These are phyloP conservation scores for Pythium folliculosum DNA, from an alignment of 352 stramenopile species.

Conservation along the genomic window DNA sequence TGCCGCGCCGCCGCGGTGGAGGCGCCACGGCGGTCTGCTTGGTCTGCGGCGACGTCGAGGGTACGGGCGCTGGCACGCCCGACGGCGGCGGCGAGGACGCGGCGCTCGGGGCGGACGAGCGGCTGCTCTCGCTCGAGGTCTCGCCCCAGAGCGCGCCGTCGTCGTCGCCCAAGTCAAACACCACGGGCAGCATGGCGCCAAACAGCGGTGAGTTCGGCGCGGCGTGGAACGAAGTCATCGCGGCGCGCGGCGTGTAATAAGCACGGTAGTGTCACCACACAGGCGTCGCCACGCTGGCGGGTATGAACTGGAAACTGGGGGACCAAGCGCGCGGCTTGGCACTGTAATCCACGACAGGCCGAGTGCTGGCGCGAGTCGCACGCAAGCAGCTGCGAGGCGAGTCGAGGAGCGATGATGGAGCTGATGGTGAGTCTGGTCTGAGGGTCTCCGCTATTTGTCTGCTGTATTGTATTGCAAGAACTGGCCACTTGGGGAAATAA, in stretches of 20 bases:
- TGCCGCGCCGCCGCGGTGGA: constrained; percentile 3
- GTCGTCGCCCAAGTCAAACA: constrained; percentile 14
- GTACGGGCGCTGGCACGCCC: not conserved
- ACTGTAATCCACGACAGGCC: no score
- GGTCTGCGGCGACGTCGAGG: not conserved
- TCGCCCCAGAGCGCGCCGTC: constrained; percentile 11
- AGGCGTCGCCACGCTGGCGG: not conserved
- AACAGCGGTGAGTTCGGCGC: not conserved
- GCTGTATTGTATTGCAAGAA: no score
- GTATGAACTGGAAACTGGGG: no score
- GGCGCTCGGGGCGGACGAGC: constrained; percentile 3
- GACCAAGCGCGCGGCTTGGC: no score
- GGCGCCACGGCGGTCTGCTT: constrained; percentile 2
- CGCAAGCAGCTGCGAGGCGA: not conserved
- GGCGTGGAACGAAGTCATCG: constrained; percentile 7
- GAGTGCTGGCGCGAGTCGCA: not conserved
- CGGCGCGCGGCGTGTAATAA: not conserved
- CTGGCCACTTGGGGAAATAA: constrained; percentile 3
- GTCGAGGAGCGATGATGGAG: no score
- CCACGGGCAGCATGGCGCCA: constrained; percentile 5
- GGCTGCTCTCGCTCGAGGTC: constrained; percentile 20
- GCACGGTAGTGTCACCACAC: no score
- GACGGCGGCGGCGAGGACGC: constrained; percentile 8
- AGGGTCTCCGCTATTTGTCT: no score
- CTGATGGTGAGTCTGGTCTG: no score